Base-by-base conservation (phyloP, 192 early-diverging fungal species). In the Neocallimastix lanati region DNA sequence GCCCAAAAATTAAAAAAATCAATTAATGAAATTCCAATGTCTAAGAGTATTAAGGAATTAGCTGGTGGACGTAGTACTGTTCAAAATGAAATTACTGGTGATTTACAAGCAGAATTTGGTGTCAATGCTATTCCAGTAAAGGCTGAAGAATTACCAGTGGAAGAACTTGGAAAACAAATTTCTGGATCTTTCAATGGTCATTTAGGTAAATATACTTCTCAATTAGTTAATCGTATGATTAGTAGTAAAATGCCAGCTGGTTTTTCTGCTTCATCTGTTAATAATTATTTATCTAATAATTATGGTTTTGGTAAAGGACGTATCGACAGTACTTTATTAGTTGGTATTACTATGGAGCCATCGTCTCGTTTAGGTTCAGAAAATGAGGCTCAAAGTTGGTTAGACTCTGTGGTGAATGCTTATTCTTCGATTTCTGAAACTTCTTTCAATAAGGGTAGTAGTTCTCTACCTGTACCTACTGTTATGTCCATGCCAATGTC, bases 31-130 rank as follows among this genome's bases (percentile, higher is more conserved):
- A 85, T 98, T 33, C 85, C 91, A 21, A 85, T 90, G 33, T 81
- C 84, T 81, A 96, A 95, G 90, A 91, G 88, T 81, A 95, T 92
- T 89, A 96, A 95, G 87, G 95, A 98, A 79, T 90, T 98, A 77
- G 95, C 96, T 40, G 95, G 93, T 35, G 96, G 96, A 81, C 96
- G 96, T 84, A 94, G 93, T 15, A 98, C 96, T 27, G 87, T 98
- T 29, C 96, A 98, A 83, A 98, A 98, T 87, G 96, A 98, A 82
- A 94, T 98, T 38, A 86, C 96, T 79, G 96, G 96, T 83, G 96
- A 98, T 83, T 84, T 98, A 38, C 93, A 92, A 79, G 95, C 94
- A 81, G 96, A 98, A 85, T 96, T 96, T 86, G 90, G 90, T 78
- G 89, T 87, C 77, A 90, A 88, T 78, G 86, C 94, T 67, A 81